Evolutionary conservation across 2,329 filamentous ascomycete genomes (phyloP).

Genomic region (Ceratocystis eucalypticola): DNA sequence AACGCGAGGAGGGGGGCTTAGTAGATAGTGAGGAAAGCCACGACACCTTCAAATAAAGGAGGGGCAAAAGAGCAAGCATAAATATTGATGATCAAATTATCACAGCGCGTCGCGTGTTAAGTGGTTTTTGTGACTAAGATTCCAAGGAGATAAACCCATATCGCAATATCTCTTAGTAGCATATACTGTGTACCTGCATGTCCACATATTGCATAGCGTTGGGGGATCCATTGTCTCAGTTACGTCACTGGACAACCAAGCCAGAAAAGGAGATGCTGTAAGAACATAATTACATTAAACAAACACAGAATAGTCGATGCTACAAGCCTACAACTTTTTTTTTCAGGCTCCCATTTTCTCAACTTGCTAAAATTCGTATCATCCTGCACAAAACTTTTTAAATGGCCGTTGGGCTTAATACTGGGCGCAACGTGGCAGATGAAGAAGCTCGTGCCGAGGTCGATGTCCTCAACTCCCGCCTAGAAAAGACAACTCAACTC

Average conservation of each 20-base stretch:
- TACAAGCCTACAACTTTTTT: not conserved
- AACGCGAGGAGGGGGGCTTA: not conserved
- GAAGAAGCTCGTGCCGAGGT: conserved; percentile 58
- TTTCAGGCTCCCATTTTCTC: not conserved
- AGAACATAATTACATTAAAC: not conserved
- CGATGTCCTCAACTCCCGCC: conserved; percentile 54
- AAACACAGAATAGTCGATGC: not conserved
- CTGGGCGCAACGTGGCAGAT: conserved; percentile 40
- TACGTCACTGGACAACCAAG: not conserved
- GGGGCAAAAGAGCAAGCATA: conserved; percentile 11
- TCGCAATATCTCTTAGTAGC: not conserved
- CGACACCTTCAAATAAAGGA: conserved; percentile 12
- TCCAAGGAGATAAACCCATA: too few species aligned
- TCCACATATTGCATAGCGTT: not conserved
- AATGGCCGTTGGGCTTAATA: conserved; percentile 16
- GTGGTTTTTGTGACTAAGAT: conserved; percentile 8
- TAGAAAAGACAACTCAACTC: conserved; percentile 84
- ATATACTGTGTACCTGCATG: not conserved
- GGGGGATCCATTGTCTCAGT: not conserved
- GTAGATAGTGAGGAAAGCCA: not conserved
- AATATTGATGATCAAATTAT: not conserved
- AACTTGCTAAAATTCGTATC: not conserved
- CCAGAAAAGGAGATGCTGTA: not conserved
- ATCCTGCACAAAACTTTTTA: not conserved
- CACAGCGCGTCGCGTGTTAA: conserved; percentile 18